Evolutionary conservation across 805 yeast genomes (phyloP).

Genomic region (Kazachstania bromeliacearum): DNA sequence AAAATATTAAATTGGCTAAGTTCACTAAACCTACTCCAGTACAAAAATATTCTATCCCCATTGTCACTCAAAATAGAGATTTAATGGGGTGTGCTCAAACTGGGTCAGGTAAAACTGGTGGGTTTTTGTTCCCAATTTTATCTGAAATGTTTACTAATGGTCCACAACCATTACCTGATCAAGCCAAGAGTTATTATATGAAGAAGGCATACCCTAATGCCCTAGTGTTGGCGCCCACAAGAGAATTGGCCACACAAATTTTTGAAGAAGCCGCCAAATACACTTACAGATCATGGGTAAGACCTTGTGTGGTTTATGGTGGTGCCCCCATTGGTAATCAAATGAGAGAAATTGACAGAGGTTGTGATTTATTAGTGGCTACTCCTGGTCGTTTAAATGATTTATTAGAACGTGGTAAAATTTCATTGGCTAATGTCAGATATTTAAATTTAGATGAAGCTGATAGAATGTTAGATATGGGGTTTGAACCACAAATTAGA

Average conservation of each 20-base stretch:
- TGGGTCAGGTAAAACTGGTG: conserved; percentile 99
- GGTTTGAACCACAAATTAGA: conserved; percentile 98
- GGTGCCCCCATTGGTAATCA: conserved; percentile 90
- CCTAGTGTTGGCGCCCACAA: conserved; percentile 91
- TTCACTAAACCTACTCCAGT: conserved; percentile 94
- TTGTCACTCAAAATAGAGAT: conserved; percentile 78
- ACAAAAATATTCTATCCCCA: conserved; percentile 86
- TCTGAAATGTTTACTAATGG: conserved; percentile 82
- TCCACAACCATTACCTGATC: conserved; percentile 48
- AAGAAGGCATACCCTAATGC: conserved; percentile 88
- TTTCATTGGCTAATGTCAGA: conserved; percentile 78
- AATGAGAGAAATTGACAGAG: conserved; percentile 76
- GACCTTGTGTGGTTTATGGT: conserved; percentile 92
- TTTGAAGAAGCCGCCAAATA: conserved; percentile 91
- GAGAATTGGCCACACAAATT: conserved; percentile 95
- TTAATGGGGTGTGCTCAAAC: conserved; percentile 96
- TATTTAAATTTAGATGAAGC: conserved; percentile 96
- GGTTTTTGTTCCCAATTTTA: conserved; percentile 92
- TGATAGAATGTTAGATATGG: conserved; percentile 99
- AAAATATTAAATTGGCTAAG: conserved; percentile 77
- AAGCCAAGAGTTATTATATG: conserved; percentile 34
- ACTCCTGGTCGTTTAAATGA: conserved; percentile 98
- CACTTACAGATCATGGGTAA: conserved; percentile 96
- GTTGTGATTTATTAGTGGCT: conserved; percentile 92
- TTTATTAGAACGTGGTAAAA: conserved; percentile 85